Base-by-base conservation (phyloP, 345 rosid genomes). In the Syzygium aromaticum region DNA sequence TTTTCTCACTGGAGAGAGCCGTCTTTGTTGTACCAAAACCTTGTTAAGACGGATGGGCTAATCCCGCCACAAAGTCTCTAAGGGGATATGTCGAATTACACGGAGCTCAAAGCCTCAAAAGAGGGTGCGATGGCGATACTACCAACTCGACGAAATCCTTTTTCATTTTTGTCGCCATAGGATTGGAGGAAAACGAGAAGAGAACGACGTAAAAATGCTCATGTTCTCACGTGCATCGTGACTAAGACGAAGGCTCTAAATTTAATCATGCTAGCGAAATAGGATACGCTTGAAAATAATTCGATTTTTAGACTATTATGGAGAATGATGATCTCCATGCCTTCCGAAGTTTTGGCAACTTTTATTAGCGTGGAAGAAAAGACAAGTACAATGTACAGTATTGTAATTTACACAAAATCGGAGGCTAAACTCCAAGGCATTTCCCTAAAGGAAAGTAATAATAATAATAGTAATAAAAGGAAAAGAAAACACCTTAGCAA, bases 1-100 rank as follows among this genome's bases (percentile, higher is more conserved):
- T 19, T 67, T 30, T 67, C 46, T 33, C 5, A 0, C 15, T 0
- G 0, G 0, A 28, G 8, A 28, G 40, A 8, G 12, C 2, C 33
- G 5, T 8, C 12, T 33, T 33, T 17, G 1, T 33, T 5, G 40
- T 17, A 17, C 1, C 1, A 19, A 19, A 67, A 67, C 2, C 1
- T 1, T 1, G 3, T 67, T 9, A 6, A 3, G 43, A 8, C 3
- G 21, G 1, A 64, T 0, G 2, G 46, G 33, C 11, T 67, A 1
- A 30, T 30, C 23, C 5, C 11, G 1, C 0, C 4, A 9, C 0
- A 7, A 7, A 1, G 23, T 30, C 0, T 30, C 0, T 30, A 0
- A 67, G 23, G 23, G 46, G 17, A 8, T 2, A 30, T 2, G 11
- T 5, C 2, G 0, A 27, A 27, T 27, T 12, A 27, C 27, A n/a